These are phyloP conservation scores for Tulasnella sp. DNA, from an alignment of 768 basidiomycete species.

Conservation along the genomic window DNA sequence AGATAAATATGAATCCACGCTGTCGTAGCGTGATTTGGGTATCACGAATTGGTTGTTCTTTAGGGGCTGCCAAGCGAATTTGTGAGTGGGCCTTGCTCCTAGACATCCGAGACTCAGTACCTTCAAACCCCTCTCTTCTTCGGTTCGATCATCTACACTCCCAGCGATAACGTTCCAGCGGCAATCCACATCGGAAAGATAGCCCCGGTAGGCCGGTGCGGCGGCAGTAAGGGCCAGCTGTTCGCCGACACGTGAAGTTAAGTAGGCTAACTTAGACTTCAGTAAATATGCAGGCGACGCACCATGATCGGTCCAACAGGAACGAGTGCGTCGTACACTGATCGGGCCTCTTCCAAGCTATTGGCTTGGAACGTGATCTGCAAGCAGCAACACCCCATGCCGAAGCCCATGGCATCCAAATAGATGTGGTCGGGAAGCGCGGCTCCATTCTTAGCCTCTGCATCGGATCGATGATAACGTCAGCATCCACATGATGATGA, in stretches of 20 bases:
- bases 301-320: conserved; percentile 97
- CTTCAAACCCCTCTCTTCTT: conserved; percentile 90
- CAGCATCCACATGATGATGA: conserved; percentile 33
- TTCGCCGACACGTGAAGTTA: neutral
- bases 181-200: conserved; percentile 95
- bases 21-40: conserved; percentile 97
- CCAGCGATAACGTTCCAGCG: conserved; percentile 99
- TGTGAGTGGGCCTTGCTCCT: neutral
- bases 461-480: conserved; percentile 30
- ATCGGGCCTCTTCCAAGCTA: conserved; percentile 86
- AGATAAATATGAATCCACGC: conserved; percentile 92
- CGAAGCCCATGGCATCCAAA: conserved; percentile 99
- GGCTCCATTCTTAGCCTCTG: conserved; percentile 89
- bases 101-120: conserved; percentile 46
- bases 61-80: conserved; percentile 60
- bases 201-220: conserved; percentile 92
- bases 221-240: conserved; percentile 94
- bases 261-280: neutral
- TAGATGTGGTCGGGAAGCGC: conserved; percentile 92
- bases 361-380: conserved; percentile 98
- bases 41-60: conserved; percentile 74
- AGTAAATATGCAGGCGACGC: conserved; percentile 38
- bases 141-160: conserved; percentile 96
- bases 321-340: conserved; percentile 94
- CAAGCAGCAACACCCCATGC: conserved; percentile 98